Evolutionary conservation across 2,329 filamentous ascomycete species (phyloP).

Genomic region (Biscogniauxia mediterranea): DNA sequence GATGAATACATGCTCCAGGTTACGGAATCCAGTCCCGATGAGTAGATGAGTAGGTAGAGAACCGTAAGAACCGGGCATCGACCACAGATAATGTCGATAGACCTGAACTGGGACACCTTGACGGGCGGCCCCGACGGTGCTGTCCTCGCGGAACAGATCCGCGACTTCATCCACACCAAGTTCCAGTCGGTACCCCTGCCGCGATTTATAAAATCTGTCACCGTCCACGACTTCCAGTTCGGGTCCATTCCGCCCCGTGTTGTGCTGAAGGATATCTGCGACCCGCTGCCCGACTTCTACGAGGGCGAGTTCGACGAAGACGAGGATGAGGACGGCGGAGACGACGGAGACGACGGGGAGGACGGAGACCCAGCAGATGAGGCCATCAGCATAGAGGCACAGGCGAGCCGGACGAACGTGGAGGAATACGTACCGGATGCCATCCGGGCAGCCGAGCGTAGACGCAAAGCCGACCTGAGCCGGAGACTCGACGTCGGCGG

Average conservation of each 20-base stretch:
- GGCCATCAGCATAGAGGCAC: background rate
- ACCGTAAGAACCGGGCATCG: background rate
- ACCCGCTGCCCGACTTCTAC: constrained; percentile 95
- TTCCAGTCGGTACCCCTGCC: constrained; percentile 91
- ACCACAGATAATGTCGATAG: constrained; percentile 75
- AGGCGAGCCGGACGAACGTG: constrained; percentile 3
- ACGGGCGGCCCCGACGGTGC: constrained; percentile 86
- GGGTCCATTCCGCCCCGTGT: constrained; percentile 79
- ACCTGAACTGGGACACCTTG: constrained; percentile 93
- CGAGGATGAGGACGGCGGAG: constrained; percentile 56
- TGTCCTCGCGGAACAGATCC: constrained; percentile 80
- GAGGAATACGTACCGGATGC: constrained; percentile 30
- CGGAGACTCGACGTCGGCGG: constrained; percentile 23
- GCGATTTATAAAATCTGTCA: constrained; percentile 94
- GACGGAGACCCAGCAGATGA: constrained; percentile 27
- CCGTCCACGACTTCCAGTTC: constrained; percentile 92
- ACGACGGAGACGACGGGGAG: constrained; percentile 45
- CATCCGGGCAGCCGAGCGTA: constrained; percentile 35
- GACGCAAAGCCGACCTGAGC: constrained; percentile 35
- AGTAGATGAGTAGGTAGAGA: background rate
- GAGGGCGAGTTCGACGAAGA: constrained; percentile 71
- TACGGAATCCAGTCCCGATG: background rate
- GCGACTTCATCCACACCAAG: constrained; percentile 90
- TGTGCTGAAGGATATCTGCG: constrained; percentile 94
- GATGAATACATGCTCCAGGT: background rate